A percentile compares a stretch with the other conserved stretches of the same genome.
phyloP scores from a whole-genome alignment of 257 asterid genomes.

The Verbena officinalis region DNA sequence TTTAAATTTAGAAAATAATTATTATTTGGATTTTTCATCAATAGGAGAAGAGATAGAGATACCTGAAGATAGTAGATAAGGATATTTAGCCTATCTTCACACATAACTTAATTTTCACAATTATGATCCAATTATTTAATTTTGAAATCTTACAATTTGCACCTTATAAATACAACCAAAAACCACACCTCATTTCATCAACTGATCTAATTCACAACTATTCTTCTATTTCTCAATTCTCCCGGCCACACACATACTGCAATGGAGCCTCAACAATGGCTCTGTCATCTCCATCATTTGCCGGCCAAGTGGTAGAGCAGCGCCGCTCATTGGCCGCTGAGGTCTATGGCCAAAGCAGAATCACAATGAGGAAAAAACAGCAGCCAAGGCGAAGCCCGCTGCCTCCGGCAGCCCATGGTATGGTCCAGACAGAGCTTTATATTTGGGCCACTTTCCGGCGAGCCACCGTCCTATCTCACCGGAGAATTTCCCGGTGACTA shows the following conservation, averaged over 20 bases:
- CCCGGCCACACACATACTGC: no score
- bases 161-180: background rate
- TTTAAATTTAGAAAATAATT: background rate
- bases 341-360: conserved; percentile 17
- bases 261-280: conserved; percentile 35
- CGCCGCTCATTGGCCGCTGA: conserved; percentile 6
- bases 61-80: background rate
- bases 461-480: conserved; percentile 38
- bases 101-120: no score
- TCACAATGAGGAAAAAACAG: conserved; percentile 34
- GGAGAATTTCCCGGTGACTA: conserved; percentile 45
- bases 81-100: background rate
- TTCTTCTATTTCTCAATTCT: background rate
- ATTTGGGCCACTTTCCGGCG: conserved; percentile 40
- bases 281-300: conserved; percentile 30
- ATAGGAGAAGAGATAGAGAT: conserved; percentile 7
- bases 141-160: no score
- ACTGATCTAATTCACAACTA: background rate
- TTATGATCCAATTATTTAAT: no score
- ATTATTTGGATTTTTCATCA: background rate
- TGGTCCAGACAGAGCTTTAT: no score
- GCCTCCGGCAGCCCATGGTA: conserved; percentile 29
- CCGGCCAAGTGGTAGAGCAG: conserved; percentile 26
- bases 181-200: background rate
- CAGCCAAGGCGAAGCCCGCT: conserved; percentile 10